Conservation (phyloP, 192 early-diverging fungal genomes). For the Phycomyces blakesleeanus region DNA sequence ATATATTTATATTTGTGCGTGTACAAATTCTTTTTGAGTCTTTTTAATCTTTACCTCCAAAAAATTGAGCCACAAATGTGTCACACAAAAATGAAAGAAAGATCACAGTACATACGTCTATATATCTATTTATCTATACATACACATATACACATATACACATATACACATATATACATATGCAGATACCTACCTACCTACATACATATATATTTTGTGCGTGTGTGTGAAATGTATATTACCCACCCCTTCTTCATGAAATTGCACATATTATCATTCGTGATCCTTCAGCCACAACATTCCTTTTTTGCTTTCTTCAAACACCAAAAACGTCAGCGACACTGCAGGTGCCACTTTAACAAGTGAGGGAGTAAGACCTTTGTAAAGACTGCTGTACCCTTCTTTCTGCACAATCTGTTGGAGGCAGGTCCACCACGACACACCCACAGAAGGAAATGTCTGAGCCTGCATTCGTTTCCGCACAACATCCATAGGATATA, state of each 20-base stretch:
- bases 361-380: conserved; percentile 78
- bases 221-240: not conserved
- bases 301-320: conserved; percentile 58
- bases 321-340: conserved; percentile 87
- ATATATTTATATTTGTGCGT: no score
- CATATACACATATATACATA: not conserved
- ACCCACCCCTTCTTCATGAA: no score
- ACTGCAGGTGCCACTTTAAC: conserved; percentile 84
- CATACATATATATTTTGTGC: not conserved
- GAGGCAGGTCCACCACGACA: conserved; percentile 57
- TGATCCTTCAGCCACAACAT: conserved; percentile 27
- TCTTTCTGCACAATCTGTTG: conserved; percentile 67
- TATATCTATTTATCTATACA: not conserved
- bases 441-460: conserved; percentile 46
- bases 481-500: conserved; percentile 91
- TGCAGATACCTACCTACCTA: not conserved
- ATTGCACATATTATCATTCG: no score
- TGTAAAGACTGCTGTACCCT: conserved; percentile 82
- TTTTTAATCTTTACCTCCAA: no score
- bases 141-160: not conserved
- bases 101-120: not conserved
- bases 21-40: no score
- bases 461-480: conserved; percentile 73
- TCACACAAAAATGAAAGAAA: no score
- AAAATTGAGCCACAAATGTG: no score